These are phyloP conservation scores for Wickerhamiella cacticola DNA, from an alignment of 805 yeast genomes.

Conservation along the genomic window DNA sequence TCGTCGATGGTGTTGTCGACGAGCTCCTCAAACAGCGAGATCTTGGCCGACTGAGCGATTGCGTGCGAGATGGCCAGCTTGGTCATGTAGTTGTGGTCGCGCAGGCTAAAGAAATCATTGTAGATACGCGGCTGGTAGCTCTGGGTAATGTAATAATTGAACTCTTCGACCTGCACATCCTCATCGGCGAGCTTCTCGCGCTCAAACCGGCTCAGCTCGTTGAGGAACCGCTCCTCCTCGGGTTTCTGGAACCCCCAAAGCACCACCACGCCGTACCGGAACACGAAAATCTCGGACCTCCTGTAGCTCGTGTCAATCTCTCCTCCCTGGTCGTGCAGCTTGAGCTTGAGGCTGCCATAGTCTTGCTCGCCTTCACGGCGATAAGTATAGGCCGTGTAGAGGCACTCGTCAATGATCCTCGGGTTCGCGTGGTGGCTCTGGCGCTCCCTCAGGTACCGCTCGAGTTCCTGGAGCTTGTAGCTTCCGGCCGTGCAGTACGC, in stretches of 20 bases:
- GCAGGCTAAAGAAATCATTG: conserved; percentile 84
- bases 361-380: conserved; percentile 24
- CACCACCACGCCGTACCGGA: conserved; percentile 95
- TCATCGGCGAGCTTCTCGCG: conserved; percentile 82
- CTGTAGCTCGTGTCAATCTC: conserved; percentile 86
- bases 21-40: conserved; percentile 86
- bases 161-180: conserved; percentile 89
- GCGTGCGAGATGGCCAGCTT: conserved; percentile 93
- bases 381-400: conserved; percentile 74
- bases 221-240: conserved; percentile 72
- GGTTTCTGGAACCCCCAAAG: conserved; percentile 86
- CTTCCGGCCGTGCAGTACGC: conserved; percentile 94
- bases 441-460: conserved; percentile 73
- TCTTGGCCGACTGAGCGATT: conserved; percentile 87
- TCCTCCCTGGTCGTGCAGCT: conserved; percentile 85
- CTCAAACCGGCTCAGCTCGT: conserved; percentile 78
- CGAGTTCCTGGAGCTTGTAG: conserved; percentile 75
- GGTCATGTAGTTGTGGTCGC: conserved; percentile 82
- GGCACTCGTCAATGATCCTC: conserved; percentile 83
- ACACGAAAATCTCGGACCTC: conserved; percentile 75
- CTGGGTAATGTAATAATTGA: conserved; percentile 86
- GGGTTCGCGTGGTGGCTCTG: conserved; percentile 48
- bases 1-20: conserved; percentile 96
- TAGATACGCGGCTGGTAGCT: conserved; percentile 93
- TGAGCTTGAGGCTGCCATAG: conserved; percentile 32